Evolutionary conservation across 2,329 filamentous ascomycete genomes (phyloP).

Genomic region (Lachnellula arida): DNA sequence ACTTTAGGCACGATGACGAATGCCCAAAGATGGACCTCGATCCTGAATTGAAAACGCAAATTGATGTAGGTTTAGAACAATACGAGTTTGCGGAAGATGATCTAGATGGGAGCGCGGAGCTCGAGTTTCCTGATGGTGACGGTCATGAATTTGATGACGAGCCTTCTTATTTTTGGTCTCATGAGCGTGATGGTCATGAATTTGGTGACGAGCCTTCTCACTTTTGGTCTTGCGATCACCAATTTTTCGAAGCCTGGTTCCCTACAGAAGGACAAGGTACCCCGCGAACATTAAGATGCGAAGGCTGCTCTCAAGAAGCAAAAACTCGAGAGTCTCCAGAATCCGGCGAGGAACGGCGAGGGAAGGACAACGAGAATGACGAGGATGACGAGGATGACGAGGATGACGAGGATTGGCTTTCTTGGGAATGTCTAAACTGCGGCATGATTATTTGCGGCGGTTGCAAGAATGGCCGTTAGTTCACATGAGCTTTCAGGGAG

Average conservation of each 20-base stretch:
- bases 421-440: too few species aligned
- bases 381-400: too few species aligned
- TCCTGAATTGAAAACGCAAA: conserved; percentile 29
- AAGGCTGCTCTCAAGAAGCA: conserved; percentile 10
- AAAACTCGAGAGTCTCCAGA: background rate
- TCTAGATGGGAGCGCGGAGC: conserved; percentile 19
- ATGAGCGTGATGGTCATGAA: conserved; percentile 33
- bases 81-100: conserved; percentile 27
- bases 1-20: conserved; percentile 34
- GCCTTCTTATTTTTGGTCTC: conserved; percentile 14
- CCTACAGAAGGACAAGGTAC: background rate
- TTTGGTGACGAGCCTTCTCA: conserved; percentile 29
- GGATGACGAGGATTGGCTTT: too few species aligned
- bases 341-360: too few species aligned
- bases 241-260: background rate
- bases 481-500: too few species aligned
- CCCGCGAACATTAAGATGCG: conserved; percentile 7
- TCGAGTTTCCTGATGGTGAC: conserved; percentile 23
- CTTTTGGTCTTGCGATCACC: conserved; percentile 16
- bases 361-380: too few species aligned
- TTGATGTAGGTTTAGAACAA: conserved; percentile 27
- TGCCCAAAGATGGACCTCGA: conserved; percentile 37
- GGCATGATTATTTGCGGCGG: too few species aligned
- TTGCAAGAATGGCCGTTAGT: too few species aligned
- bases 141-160: conserved; percentile 34